phyloP scores from a whole-genome alignment of 2,329 filamentous ascomycete species.

The Microdochium bolleyi region DNA sequence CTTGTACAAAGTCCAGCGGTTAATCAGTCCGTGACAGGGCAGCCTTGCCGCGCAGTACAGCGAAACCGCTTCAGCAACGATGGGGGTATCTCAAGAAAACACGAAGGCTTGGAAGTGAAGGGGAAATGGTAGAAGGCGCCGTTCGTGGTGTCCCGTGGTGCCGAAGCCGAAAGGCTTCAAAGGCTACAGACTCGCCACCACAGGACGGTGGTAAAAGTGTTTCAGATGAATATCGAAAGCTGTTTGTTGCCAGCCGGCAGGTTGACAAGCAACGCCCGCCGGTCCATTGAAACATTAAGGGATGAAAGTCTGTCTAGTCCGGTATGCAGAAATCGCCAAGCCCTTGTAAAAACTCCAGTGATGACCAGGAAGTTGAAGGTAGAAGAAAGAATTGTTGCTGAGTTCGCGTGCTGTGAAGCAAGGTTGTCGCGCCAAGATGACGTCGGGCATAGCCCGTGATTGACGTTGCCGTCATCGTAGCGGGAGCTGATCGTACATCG shows the following conservation, averaged over 20 bases:
- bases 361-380: neutral
- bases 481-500: neutral
- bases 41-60: neutral
- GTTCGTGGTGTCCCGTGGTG: neutral
- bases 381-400: neutral
- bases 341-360: neutral
- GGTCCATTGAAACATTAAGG: neutral
- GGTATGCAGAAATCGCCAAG: neutral
- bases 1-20: neutral
- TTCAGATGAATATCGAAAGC: neutral
- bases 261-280: neutral
- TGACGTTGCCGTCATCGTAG: neutral
- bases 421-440: neutral
- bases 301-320: neutral
- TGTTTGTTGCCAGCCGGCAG: neutral
- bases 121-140: neutral
- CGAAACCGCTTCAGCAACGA: neutral
- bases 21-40: neutral
- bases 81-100: neutral
- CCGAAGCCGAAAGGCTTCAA: too few relatives aligned
- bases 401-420: neutral
- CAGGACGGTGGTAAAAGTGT: neutral
- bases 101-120: neutral
- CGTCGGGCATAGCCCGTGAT: neutral
- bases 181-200: neutral